Conservation (phyloP, 805 yeast species). For the Barnettozyma salicaria region DNA sequence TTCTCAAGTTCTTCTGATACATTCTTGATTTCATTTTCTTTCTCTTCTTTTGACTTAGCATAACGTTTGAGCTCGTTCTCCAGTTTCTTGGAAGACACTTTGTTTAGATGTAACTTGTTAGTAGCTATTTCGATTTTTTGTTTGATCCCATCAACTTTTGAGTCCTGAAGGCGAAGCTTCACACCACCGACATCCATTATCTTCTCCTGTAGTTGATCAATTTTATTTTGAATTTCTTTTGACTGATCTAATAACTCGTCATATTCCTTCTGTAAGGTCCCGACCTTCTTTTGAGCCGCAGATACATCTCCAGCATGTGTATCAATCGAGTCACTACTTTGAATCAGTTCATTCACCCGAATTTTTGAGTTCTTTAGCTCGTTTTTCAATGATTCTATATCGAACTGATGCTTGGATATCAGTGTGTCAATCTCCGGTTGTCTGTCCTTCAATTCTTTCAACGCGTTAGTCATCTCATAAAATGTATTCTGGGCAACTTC, state of each 20-base stretch:
- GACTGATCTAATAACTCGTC: conserved; percentile 46
- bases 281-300: conserved; percentile 29
- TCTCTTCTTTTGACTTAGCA: conserved; percentile 36
- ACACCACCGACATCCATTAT: conserved; percentile 93
- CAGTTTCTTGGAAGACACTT: conserved; percentile 50
- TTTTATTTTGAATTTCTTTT: conserved; percentile 46
- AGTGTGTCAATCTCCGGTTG: conserved; percentile 64
- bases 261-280: conserved; percentile 36
- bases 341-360: conserved; percentile 35
- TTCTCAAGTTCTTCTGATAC: conserved; percentile 31
- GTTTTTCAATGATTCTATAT: conserved; percentile 51
- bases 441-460: conserved; percentile 54
- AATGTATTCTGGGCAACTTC: conserved; percentile 44
- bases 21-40: conserved; percentile 40
- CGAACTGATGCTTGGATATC: conserved; percentile 54
- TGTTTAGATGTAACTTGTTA: conserved; percentile 52
- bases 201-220: conserved; percentile 59
- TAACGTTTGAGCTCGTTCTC: conserved; percentile 58
- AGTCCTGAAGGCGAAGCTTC: conserved; percentile 67
- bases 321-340: conserved; percentile 17
- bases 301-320: conserved; percentile 34
- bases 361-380: conserved; percentile 45
- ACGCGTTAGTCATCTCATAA: conserved; percentile 52
- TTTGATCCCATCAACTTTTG: conserved; percentile 71
- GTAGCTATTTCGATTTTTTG: conserved; percentile 58